Conservation (phyloP, 257 asterid species). For the Nicotiana tabacum region DNA sequence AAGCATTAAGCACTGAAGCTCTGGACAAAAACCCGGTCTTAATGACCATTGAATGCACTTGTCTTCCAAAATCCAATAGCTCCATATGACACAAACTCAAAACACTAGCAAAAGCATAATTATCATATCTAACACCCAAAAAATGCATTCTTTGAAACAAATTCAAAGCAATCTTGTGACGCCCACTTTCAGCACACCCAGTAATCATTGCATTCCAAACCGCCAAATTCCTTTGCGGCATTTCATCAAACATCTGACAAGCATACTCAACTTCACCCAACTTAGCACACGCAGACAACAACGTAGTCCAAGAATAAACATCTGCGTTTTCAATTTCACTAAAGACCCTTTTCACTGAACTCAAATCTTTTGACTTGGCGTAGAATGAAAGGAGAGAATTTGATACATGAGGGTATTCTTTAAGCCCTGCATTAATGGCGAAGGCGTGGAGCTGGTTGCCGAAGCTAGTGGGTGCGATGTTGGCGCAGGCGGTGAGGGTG, state of each 20-base stretch:
- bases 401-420: conserved; percentile 43
- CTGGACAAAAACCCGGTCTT: conserved; percentile 51
- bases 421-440: conserved; percentile 49
- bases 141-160: conserved; percentile 52
- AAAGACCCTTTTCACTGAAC: conserved; percentile 46
- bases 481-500: conserved; percentile 60
- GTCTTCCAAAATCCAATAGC: conserved; percentile 52
- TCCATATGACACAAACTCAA: conserved; percentile 52
- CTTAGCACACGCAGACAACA: conserved; percentile 64
- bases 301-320: conserved; percentile 67
- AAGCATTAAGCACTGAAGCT: conserved; percentile 68
- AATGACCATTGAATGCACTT: conserved; percentile 56
- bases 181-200: conserved; percentile 59
- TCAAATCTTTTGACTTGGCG: conserved; percentile 53
- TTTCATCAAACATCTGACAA: conserved; percentile 47
- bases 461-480: conserved; percentile 22
- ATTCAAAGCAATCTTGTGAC: conserved; percentile 35
- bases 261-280: conserved; percentile 66
- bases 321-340: conserved; percentile 55
- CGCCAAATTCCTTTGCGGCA: conserved; percentile 48
- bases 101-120: conserved; percentile 72
- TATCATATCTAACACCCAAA: conserved; percentile 51
- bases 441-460: conserved; percentile 68
- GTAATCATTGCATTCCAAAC: conserved; percentile 89
- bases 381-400: conserved; percentile 65